These are phyloP conservation scores for Aspergillus steynii DNA, from an alignment of 495 filamentous ascomycete genomes.

Conservation along the genomic window DNA sequence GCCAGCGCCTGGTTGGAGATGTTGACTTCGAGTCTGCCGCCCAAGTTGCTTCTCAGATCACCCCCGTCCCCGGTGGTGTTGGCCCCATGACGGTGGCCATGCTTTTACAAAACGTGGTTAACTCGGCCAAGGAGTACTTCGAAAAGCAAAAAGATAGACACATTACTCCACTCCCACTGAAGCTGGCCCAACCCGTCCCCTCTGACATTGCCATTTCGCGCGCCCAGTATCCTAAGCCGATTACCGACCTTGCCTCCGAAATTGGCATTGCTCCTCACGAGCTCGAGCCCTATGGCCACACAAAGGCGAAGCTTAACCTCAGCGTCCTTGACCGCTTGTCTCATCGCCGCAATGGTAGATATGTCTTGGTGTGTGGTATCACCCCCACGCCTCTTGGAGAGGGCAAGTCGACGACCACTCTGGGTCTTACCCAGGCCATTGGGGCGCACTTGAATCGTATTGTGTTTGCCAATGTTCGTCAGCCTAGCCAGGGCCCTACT, in stretches of 20 bases:
- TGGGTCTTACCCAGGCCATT: conserved; percentile 93
- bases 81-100: conserved; percentile 99
- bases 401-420: conserved; percentile 98
- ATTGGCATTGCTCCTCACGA: conserved; percentile 83
- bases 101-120: conserved; percentile 89
- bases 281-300: conserved; percentile 89
- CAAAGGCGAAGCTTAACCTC: conserved; percentile 93
- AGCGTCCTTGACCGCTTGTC: conserved; percentile 75
- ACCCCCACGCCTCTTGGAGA: conserved; percentile 97
- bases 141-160: conserved; percentile 75
- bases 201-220: conserved; percentile 93
- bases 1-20: conserved; percentile 90
- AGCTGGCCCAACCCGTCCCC: conserved; percentile 73
- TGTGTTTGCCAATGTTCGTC: conserved; percentile 92
- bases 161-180: conserved; percentile 76
- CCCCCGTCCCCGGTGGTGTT: conserved; percentile 94
- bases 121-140: conserved; percentile 76
- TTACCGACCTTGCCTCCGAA: conserved; percentile 80
- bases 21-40: conserved; percentile 87
- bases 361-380: conserved; percentile 91
- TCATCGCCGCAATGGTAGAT: conserved; percentile 84
- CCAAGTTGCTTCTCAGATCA: conserved; percentile 91
- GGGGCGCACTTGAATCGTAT: conserved; percentile 84
- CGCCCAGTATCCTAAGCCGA: conserved; percentile 84
- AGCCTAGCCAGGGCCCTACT: conserved; percentile 95